Conservation (phyloP, 2,329 filamentous ascomycete genomes). For the Fusarium napiforme region DNA sequence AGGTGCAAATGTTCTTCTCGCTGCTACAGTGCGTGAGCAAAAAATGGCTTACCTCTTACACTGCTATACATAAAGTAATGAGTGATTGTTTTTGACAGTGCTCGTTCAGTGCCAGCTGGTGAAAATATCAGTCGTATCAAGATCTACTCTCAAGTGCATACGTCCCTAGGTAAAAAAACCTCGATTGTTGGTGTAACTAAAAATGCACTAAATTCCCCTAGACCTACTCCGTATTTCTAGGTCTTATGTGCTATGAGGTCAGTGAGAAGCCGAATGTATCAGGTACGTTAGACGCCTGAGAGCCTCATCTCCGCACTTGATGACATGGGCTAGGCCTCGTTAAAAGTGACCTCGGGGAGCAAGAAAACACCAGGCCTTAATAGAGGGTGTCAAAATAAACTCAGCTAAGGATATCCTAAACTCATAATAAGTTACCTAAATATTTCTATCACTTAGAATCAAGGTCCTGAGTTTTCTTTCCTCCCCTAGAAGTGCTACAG, state of each 20-base stretch:
- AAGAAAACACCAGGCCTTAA: too few species aligned
- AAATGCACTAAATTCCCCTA: slow-evolving; percentile 10
- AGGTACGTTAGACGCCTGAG: slow-evolving; percentile 1
- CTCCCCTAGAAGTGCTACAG: neutral
- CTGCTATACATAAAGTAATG: neutral
- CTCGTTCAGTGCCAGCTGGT: slow-evolving; percentile 4
- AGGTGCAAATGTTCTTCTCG: neutral
- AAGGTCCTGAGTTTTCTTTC: too few species aligned
- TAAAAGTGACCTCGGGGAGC: neutral
- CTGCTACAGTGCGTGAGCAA: neutral
- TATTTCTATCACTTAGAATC: too few species aligned
- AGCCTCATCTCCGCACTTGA: neutral
- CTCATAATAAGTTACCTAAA: too few species aligned
- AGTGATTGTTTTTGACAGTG: neutral
- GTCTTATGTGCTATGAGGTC: slow-evolving; percentile 17
- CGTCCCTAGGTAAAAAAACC: slow-evolving; percentile 17
- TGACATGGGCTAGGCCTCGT: slow-evolving; percentile 8
- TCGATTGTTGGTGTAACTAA: slow-evolving; percentile 19
- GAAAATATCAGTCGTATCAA: slow-evolving; percentile 5
- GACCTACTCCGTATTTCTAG: neutral
- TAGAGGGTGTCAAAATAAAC: too few species aligned
- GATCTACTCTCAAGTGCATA: neutral
- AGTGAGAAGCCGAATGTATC: neutral
- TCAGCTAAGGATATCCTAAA: too few species aligned
- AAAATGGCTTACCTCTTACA: neutral